Evolutionary conservation across 805 yeast genomes (phyloP).

Genomic region (Huiozyma sinensis): DNA sequence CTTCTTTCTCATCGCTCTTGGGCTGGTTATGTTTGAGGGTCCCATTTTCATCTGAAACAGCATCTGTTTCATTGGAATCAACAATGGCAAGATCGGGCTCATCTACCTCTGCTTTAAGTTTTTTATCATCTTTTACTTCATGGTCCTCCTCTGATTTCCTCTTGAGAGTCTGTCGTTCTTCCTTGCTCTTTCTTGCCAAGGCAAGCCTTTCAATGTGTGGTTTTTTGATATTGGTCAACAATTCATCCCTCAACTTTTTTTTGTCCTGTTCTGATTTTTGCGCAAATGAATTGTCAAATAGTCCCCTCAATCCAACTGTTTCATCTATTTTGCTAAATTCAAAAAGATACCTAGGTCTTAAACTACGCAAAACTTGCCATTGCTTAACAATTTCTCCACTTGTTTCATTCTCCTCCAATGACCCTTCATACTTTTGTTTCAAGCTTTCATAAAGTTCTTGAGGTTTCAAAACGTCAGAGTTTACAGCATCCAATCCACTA

Average conservation of each 20-base stretch:
- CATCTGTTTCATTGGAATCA: too few relatives aligned
- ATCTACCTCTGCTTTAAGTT: too few relatives aligned
- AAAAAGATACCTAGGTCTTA: conserved; percentile 30
- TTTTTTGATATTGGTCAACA: conserved; percentile 8
- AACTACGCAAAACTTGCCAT: conserved; percentile 37
- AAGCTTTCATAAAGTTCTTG: conserved; percentile 12
- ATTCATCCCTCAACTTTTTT: conserved; percentile 5
- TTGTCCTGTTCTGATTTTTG: conserved; percentile 6
- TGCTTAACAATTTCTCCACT: conserved; percentile 20
- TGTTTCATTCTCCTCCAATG: conserved; percentile 2
- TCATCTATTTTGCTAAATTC: conserved; percentile 30
- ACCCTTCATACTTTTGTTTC: conserved; percentile 7
- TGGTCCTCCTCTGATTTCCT: conserved; percentile 8
- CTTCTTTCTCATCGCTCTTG: too few relatives aligned
- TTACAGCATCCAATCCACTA: conserved; percentile 31
- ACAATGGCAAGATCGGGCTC: too few relatives aligned
- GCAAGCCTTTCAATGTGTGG: conserved; percentile 13
- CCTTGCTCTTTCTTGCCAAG: conserved; percentile 14
- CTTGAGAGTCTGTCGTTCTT: conserved; percentile 8
- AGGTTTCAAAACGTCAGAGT: conserved; percentile 15
- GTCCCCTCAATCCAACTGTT: conserved; percentile 29
- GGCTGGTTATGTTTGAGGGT: too few relatives aligned
- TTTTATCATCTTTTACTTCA: background rate
- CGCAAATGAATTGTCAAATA: conserved; percentile 25
- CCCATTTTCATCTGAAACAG: too few relatives aligned